phyloP scores from a whole-genome alignment of 495 filamentous ascomycete species.

The Xylaria cubensis region DNA sequence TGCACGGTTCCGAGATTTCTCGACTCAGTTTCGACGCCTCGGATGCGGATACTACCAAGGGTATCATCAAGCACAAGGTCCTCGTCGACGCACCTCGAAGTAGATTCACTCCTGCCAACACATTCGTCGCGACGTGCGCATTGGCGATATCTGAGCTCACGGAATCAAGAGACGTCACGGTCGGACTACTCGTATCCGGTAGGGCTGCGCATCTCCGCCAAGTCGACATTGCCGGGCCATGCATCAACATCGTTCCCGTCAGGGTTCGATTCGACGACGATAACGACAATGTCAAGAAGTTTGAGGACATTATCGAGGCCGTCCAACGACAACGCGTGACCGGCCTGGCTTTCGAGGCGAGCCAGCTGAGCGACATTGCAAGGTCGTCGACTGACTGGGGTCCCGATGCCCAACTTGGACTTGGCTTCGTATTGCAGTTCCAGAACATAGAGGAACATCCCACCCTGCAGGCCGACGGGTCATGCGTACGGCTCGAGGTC shows the following conservation, averaged over 20 bases:
- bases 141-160: too few relatives aligned
- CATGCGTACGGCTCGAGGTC: neutral
- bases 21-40: too few relatives aligned
- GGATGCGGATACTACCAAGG: too few relatives aligned
- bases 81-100: neutral
- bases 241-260: neutral
- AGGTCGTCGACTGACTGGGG: neutral
- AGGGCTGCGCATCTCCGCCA: too few relatives aligned
- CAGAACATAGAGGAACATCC: neutral
- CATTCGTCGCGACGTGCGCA: too few relatives aligned
- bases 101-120: constrained; percentile 56
- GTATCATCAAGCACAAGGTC: too few relatives aligned
- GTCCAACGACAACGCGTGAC: neutral
- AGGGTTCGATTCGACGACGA: neutral
- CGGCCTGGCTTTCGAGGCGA: neutral
- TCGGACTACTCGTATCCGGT: too few relatives aligned
- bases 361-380: neutral
- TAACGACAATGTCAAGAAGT: neutral
- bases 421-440: neutral
- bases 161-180: too few relatives aligned
- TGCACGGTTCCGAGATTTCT: too few relatives aligned
- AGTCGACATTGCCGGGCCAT: too few relatives aligned
- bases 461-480: neutral
- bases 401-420: neutral
- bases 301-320: neutral